Conservation (phyloP, 768 basidiomycete species). For the Leucosporidium creatinivorum region DNA sequence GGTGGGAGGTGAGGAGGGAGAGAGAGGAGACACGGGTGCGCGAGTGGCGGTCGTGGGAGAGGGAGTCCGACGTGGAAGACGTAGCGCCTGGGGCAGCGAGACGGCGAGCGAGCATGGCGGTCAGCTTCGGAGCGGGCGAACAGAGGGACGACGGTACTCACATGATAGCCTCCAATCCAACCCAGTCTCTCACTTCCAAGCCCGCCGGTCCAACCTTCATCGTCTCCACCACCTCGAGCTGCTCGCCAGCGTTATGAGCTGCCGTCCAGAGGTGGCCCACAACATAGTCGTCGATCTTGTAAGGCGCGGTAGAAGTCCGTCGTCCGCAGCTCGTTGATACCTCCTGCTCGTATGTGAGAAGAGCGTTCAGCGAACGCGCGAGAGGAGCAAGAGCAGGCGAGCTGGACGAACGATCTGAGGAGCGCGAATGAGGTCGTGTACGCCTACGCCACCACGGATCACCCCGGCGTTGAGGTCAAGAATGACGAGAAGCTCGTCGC, state of each 20-base stretch:
- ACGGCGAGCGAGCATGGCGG: neutral
- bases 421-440: constrained; percentile 67
- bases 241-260: constrained; percentile 57
- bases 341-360: constrained; percentile 50
- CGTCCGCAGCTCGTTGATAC: constrained; percentile 72
- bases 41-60: constrained; percentile 74
- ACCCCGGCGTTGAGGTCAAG: constrained; percentile 68
- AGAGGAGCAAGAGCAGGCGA: neutral
- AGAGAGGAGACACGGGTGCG: constrained; percentile 74
- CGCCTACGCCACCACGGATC: constrained; percentile 68
- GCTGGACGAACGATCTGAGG: constrained; percentile 61
- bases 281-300: constrained; percentile 23
- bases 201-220: constrained; percentile 50
- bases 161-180: constrained; percentile 84
- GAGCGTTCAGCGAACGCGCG: neutral
- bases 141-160: constrained; percentile 43
- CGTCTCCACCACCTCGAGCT: constrained; percentile 71
- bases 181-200: constrained; percentile 58
- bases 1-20: constrained; percentile 61
- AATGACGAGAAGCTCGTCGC: constrained; percentile 71
- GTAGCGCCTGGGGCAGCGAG: constrained; percentile 50
- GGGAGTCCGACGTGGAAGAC: constrained; percentile 66
- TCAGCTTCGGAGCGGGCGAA: neutral
- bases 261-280: constrained; percentile 10
- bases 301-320: constrained; percentile 28